These are phyloP conservation scores for Fusarium sp. DNA, from an alignment of 2,329 filamentous ascomycete species.

Conservation along the genomic window DNA sequence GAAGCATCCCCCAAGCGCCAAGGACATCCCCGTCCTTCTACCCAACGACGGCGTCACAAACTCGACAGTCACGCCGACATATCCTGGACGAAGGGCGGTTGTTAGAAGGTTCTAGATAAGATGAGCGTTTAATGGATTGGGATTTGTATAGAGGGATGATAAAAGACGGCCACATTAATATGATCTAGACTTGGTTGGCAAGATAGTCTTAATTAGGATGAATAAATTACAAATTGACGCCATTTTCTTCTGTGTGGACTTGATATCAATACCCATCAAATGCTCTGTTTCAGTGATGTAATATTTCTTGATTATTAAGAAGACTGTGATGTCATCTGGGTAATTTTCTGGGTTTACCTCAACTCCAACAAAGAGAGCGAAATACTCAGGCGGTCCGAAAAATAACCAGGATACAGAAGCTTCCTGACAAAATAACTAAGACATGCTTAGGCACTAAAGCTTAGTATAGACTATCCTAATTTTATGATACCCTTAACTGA, in stretches of 20 bases:
- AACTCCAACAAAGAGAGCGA: not conserved
- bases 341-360: too few species aligned
- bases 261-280: too few species aligned
- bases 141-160: not conserved
- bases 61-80: not conserved
- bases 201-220: slow-evolving; percentile 25
- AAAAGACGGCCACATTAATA: slow-evolving; percentile 18
- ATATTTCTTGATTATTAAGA: too few species aligned
- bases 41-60: slow-evolving; percentile 15
- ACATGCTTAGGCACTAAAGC: too few species aligned
- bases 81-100: slow-evolving; percentile 19
- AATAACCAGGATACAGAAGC: too few species aligned
- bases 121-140: not conserved
- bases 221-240: slow-evolving; percentile 14
- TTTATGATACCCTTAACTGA: too few species aligned
- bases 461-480: too few species aligned
- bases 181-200: slow-evolving; percentile 14
- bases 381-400: too few species aligned
- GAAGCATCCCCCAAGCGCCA: not conserved
- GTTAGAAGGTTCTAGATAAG: slow-evolving; percentile 17
- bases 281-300: too few species aligned
- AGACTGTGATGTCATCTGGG: too few species aligned
- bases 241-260: too few species aligned
- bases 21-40: slow-evolving; percentile 10
- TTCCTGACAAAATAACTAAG: too few species aligned